Percentiles rank a stretch among this genome's conserved stretches.
These are phyloP conservation scores for Pestalotiopsis sp. DNA, from an alignment of 2,329 filamentous ascomycete genomes.

Conservation along the genomic window DNA sequence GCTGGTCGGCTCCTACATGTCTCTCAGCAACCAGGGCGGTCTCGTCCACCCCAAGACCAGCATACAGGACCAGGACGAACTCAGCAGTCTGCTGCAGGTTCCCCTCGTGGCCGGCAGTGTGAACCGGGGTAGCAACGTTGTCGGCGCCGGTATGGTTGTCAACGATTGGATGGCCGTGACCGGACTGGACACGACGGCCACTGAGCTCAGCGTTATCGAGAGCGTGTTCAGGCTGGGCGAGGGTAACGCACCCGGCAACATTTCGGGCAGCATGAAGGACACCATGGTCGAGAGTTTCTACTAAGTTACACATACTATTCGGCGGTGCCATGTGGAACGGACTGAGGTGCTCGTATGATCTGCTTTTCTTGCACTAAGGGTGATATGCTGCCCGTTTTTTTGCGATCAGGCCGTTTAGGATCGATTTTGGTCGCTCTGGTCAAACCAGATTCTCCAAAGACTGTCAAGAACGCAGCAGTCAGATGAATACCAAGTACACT, in stretches of 20 bases:
- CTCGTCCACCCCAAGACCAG: slow-evolving; percentile 96
- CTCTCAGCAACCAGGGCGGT: slow-evolving; percentile 90
- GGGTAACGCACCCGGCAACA: slow-evolving; percentile 74
- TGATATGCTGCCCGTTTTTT: not conserved
- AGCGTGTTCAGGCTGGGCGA: slow-evolving; percentile 94
- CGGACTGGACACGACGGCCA: slow-evolving; percentile 92
- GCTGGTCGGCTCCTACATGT: slow-evolving; percentile 95
- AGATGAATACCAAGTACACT: no score
- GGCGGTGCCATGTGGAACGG: not conserved
- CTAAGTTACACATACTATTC: slow-evolving; percentile 45
- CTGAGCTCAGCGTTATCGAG: slow-evolving; percentile 94
- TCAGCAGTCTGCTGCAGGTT: slow-evolving; percentile 89
- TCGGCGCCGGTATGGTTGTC: slow-evolving; percentile 96
- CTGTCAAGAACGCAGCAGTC: not conserved
- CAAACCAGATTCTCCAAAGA: not conserved
- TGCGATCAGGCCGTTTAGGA: not conserved
- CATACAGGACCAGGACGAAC: slow-evolving; percentile 97
- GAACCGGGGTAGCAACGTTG: slow-evolving; percentile 89
- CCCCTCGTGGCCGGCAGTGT: slow-evolving; percentile 92
- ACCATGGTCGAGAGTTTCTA: slow-evolving; percentile 99
- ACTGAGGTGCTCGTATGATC: not conserved
- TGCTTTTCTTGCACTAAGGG: not conserved
- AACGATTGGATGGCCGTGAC: slow-evolving; percentile 98
- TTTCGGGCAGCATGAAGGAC: slow-evolving; percentile 88
- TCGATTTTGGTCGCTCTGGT: not conserved